These are phyloP conservation scores for Gaertneriomyces semiglobifer DNA, from an alignment of 192 early-diverging fungal species.

Conservation along the genomic window DNA sequence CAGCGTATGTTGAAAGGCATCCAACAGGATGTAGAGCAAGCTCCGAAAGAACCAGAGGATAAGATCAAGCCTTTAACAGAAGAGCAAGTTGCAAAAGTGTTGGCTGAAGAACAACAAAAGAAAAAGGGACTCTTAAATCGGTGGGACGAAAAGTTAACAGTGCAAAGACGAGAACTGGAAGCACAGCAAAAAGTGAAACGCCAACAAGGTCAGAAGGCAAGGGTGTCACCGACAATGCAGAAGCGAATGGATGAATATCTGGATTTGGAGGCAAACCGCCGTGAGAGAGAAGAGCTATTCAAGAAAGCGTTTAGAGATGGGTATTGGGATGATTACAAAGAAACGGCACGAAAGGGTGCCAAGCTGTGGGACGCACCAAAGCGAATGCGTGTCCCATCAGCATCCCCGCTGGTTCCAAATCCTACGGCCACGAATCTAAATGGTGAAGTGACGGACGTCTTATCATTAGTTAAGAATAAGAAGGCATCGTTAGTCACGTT, in stretches of 20 bases:
- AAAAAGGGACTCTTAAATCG: conserved; percentile 29
- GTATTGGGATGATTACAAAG: conserved; percentile 42
- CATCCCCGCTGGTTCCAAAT: conserved; percentile 33
- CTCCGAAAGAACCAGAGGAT: neutral
- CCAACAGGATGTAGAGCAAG: neutral
- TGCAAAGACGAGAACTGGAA: conserved; percentile 34
- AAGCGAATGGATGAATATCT: conserved; percentile 36
- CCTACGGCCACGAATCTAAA: conserved; percentile 30
- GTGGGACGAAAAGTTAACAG: conserved; percentile 29
- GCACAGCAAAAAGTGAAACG: conserved; percentile 24
- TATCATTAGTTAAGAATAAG: conserved; percentile 18
- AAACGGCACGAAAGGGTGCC: conserved; percentile 40
- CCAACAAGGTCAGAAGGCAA: conserved; percentile 1
- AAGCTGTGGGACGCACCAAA: conserved; percentile 49
- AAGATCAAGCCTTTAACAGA: neutral
- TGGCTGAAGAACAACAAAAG: neutral
- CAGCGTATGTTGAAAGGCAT: neutral
- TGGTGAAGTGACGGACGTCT: conserved; percentile 30
- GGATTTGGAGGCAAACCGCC: conserved; percentile 28
- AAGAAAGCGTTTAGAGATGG: conserved; percentile 36
- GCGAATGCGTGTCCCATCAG: conserved; percentile 15
- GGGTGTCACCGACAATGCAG: conserved; percentile 23
- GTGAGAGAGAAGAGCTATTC: conserved; percentile 29
- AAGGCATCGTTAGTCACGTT: conserved; percentile 40
- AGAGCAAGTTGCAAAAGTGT: neutral